Conservation (phyloP, 2,329 filamentous ascomycete genomes). For the Pseudogymnoascus sp. region DNA sequence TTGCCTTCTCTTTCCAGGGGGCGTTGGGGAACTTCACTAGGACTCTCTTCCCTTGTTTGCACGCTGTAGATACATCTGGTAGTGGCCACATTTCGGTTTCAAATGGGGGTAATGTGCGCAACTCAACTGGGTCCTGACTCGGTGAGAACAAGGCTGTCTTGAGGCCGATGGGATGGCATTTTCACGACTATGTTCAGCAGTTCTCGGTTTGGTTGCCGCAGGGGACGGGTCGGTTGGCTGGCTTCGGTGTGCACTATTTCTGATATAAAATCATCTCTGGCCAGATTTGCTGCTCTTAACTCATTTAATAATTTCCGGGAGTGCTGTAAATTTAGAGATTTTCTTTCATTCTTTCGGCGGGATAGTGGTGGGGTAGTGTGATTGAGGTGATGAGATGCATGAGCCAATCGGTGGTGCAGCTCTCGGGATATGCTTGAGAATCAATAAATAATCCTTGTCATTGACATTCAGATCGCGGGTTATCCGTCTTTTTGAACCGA, state of each 20-base stretch:
- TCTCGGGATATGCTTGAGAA: too few species aligned
- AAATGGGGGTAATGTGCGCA: background rate
- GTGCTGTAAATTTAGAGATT: background rate
- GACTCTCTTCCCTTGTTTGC: background rate
- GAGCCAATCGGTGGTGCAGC: background rate
- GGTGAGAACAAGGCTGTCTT: background rate
- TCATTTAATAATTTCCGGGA: background rate
- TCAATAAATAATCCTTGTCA: too few species aligned
- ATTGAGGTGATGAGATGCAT: background rate
- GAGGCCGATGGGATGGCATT: background rate
- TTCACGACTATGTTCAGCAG: background rate
- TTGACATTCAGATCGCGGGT: too few species aligned
- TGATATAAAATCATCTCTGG: too few species aligned
- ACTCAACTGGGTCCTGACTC: background rate
- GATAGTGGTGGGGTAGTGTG: background rate
- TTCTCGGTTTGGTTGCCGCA: background rate
- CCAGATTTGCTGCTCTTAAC: background rate
- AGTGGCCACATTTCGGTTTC: background rate
- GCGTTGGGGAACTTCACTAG: background rate
- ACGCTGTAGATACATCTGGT: background rate
- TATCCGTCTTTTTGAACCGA: background rate
- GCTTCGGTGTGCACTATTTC: background rate
- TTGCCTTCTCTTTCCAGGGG: background rate
- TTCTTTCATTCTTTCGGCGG: background rate
- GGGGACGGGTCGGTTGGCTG: background rate